Base-by-base conservation (phyloP, 2,329 filamentous ascomycete species). In the Venturia nashicola region DNA sequence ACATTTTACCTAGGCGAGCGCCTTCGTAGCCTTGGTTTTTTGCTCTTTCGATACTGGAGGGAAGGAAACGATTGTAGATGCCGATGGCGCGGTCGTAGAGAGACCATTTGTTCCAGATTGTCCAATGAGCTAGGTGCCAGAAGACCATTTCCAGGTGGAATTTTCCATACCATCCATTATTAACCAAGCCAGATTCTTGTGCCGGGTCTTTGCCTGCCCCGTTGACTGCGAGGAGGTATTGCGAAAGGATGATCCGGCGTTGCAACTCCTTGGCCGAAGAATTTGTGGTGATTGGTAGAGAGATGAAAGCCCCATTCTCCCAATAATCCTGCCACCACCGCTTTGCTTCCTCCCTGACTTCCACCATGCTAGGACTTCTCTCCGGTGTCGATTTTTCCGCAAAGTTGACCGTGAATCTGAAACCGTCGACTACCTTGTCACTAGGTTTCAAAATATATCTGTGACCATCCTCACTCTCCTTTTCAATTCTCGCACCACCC, bases 161-260 rank as follows among this genome's bases (percentile, higher is more conserved):
- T 64, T 83, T 83, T 16, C 81, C 81, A 65, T 82, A 82, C 80
- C 81, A 83, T 23, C 80, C 78, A 68, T 83, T 74, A 67, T 82
- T 83, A 12, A 80, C 78, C 7, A 83, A 73, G 7, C 80, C 80
- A 65, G 71, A 71, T 65, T 73, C 79, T 70, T 83, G 80, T 0
- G 80, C 75, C 0, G 79, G 77, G 65, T 78, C 76, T 54, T 73
- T 72, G 0, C 79, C 80, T 27, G 80, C 80, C 7, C 76, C 78
- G 67, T 83, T 83, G 8, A 83, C 76, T 4, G 78, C 79, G 2
- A 80, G 73, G 3, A 83, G 74, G 66, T 83, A 83, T 67, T 82
- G 80, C 0, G 81, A 82, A 23, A 81, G 72, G 61, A 84, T 76
- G 11, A 78, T 79, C 46, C 80, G 77, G n/a, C 79, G 74, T 68